Percentiles rank a stretch among this genome's conserved stretches.
These are phyloP conservation scores for Barbatosphaeria neglecta DNA, from an alignment of 495 filamentous ascomycete species.

Conservation along the genomic window DNA sequence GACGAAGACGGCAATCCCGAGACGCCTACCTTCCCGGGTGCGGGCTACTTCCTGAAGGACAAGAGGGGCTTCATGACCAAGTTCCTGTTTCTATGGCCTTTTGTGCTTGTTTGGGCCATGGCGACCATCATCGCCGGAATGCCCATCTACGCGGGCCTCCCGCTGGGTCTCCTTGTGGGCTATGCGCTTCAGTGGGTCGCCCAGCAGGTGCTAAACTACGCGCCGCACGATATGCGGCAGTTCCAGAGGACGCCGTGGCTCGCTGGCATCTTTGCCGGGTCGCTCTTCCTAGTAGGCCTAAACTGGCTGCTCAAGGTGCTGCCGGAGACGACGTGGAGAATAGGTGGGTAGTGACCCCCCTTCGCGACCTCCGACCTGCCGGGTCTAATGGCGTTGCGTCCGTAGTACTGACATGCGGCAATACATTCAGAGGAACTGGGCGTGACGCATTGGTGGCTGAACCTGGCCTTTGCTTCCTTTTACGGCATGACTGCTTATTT, in stretches of 20 bases:
- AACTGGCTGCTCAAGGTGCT: slow-evolving; percentile 65
- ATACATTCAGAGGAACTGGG: slow-evolving; percentile 9
- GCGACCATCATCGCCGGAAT: slow-evolving; percentile 63
- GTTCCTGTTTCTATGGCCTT: slow-evolving; percentile 87
- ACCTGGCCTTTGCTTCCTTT: slow-evolving; percentile 57
- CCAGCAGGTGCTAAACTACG: slow-evolving; percentile 64
- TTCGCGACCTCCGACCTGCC: not conserved
- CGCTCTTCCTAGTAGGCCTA: slow-evolving; percentile 71
- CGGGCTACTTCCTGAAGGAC: slow-evolving; percentile 52
- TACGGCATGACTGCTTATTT: slow-evolving; percentile 67
- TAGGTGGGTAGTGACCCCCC: slow-evolving; percentile 6
- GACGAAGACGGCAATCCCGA: slow-evolving; percentile 63
- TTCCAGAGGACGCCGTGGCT: slow-evolving; percentile 87
- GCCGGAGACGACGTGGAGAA: slow-evolving; percentile 41
- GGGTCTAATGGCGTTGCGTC: too few relatives aligned
- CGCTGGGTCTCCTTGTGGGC: slow-evolving; percentile 49
- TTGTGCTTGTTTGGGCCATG: slow-evolving; percentile 56
- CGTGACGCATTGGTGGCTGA: slow-evolving; percentile 58
- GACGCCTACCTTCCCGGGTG: slow-evolving; percentile 44
- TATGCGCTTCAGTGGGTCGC: slow-evolving; percentile 71
- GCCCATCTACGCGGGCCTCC: slow-evolving; percentile 63
- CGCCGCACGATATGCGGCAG: slow-evolving; percentile 73
- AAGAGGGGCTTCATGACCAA: slow-evolving; percentile 62
- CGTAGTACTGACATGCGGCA: slow-evolving; percentile 20
- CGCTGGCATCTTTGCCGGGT: slow-evolving; percentile 82